phyloP scores from a whole-genome alignment of 768 basidiomycete species.

The Russula earlei region DNA sequence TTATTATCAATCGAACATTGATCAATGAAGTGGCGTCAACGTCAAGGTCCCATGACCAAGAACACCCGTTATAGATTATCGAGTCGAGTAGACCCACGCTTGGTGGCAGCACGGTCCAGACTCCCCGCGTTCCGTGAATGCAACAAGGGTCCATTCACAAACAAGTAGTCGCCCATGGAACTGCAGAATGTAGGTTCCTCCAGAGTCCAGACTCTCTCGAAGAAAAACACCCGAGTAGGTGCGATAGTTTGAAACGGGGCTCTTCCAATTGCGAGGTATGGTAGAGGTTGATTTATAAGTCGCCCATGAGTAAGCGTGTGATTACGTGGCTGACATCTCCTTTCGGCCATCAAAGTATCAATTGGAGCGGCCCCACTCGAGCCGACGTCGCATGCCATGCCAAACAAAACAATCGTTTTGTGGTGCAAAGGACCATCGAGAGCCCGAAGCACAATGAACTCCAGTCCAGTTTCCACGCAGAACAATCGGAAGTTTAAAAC shows the following conservation, averaged over 20 bases:
- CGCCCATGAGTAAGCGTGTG: slow-evolving; percentile 8
- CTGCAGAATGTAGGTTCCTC: too few relatives aligned
- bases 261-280: too few relatives aligned
- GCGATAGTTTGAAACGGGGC: too few relatives aligned
- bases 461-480: background rate
- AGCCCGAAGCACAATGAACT: background rate
- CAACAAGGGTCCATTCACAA: too few relatives aligned
- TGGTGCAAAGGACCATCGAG: too few relatives aligned
- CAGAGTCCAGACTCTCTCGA: too few relatives aligned
- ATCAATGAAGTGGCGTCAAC: background rate
- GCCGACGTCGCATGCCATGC: background rate
- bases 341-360: slow-evolving; percentile 2
- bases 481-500: background rate
- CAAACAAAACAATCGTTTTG: background rate
- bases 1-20: background rate
- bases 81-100: background rate
- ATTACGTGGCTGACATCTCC: background rate
- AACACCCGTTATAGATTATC: background rate
- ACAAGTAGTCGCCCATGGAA: too few relatives aligned
- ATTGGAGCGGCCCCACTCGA: background rate
- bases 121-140: too few relatives aligned
- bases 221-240: too few relatives aligned
- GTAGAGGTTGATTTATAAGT: background rate
- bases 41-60: background rate
- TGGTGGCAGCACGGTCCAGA: too few relatives aligned